Evolutionary conservation across 2,329 filamentous ascomycete species (phyloP), one percentile per base, ranked within the genome.

Genomic region (Dactylonectria estremocensis): DNA sequence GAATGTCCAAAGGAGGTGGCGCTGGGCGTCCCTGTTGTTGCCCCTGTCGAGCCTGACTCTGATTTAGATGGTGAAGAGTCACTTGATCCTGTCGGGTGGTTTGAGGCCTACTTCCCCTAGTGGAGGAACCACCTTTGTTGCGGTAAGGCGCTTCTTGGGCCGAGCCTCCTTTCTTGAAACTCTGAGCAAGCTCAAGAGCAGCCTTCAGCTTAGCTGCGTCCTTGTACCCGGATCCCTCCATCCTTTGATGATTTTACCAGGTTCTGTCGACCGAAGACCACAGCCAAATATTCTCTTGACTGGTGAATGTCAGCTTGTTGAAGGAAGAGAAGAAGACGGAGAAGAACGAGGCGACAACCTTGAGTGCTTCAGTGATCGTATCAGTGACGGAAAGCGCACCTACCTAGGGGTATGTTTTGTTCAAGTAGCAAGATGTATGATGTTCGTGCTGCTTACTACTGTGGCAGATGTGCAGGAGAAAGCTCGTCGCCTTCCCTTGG

Each of bases 121-220:
- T 10, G 53, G 57, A 52, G 49, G n/a, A 56, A 64, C 11, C 13
- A n/a, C 55, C 48, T 14, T 62, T 68, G n/a, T 18, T 20, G 11
- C 55, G 37, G 9, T 22, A 33, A 1, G 11, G 61, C 16, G 20
- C 50, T 16, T 53, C 45, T 5, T 67, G 72, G 3, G 22, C 9
- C 22, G 62, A 6, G 1, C 58, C 61, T 16, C 58, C 61, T 16
- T 69, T 66, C 13, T 73, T 76, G 61, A 81, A 81, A 45, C 68
- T 71, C 2, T 54, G 46, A 1, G 72, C 73, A 13, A 81, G 73
- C 5, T 71, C 77, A 16, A 64, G 64, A 14, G 79, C 79, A 10
- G 69, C 79, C 14, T 66, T 68, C 2, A 81, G 56, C 43, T 72
- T 79, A 9, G 70, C 68, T 0, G 67, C 24, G 22, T 80, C 75